phyloP scores from a whole-genome alignment of 106 monocot genomes.

The Platanthera zijinensis region DNA sequence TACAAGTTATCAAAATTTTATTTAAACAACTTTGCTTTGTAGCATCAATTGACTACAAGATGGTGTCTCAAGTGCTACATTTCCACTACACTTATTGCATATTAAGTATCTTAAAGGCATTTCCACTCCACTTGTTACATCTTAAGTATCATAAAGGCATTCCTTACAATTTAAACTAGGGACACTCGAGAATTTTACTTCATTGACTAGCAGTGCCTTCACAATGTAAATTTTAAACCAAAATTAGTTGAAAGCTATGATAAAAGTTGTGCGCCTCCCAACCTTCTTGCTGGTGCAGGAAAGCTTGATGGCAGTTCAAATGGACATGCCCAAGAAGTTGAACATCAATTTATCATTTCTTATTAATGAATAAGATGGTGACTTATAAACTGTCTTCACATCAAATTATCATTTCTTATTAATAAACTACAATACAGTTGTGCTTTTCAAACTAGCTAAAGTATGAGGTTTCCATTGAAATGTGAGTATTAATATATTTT shows the following conservation, averaged over 20 bases:
- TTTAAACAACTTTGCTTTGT: not conserved
- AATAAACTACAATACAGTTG: not conserved
- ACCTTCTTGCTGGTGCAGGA: conserved; percentile 13
- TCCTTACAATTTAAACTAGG: not conserved
- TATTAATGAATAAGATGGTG: conserved; percentile 29
- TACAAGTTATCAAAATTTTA: not conserved
- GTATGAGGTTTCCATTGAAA: no score
- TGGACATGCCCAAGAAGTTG: conserved; percentile 5
- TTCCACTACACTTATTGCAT: not conserved
- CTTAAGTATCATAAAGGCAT: not conserved
- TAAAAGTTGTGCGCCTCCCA: not conserved
- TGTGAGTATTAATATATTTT: no score
- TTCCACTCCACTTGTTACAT: not conserved
- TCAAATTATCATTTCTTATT: not conserved
- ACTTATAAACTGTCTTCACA: not conserved
- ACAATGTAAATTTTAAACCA: not conserved
- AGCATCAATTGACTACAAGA: not conserved
- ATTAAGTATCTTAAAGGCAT: no score
- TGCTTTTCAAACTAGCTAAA: no score
- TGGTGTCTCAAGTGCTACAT: not conserved
- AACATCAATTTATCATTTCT: conserved; percentile 10
- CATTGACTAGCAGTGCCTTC: not conserved
- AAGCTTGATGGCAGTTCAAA: conserved; percentile 9
- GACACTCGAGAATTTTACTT: not conserved
- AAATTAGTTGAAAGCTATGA: not conserved